These are phyloP conservation scores for Tolypocladium paradoxum DNA, from an alignment of 2,329 filamentous ascomycete species.

Conservation along the genomic window DNA sequence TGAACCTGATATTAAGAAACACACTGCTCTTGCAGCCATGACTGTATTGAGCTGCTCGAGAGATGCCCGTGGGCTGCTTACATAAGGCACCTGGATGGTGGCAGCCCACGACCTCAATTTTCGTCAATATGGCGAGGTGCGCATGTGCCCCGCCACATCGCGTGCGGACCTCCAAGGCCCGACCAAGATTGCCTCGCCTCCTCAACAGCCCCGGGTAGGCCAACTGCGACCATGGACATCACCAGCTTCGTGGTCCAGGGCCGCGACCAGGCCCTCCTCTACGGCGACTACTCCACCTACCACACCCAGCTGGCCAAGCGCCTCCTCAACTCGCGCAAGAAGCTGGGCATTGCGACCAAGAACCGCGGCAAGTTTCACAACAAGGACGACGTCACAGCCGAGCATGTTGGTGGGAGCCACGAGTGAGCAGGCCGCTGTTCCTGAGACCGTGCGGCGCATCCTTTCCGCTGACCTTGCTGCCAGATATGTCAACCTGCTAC, in stretches of 20 bases:
- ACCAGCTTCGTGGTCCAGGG: constrained; percentile 72
- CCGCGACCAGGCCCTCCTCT: constrained; percentile 72
- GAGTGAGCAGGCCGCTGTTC: constrained; percentile 45
- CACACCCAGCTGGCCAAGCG: constrained; percentile 68
- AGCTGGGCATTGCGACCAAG: constrained; percentile 71
- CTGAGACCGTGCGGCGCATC: background rate
- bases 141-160: background rate
- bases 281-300: constrained; percentile 84
- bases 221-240: constrained; percentile 60
- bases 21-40: too few species aligned
- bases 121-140: background rate
- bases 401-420: constrained; percentile 62
- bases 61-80: too few species aligned
- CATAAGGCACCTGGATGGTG: background rate
- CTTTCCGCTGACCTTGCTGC: background rate
- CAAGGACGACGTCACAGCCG: constrained; percentile 59
- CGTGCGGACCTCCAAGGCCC: background rate
- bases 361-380: constrained; percentile 77
- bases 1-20: too few species aligned
- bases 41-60: too few species aligned
- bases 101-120: constrained; percentile 2
- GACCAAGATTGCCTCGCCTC: background rate
- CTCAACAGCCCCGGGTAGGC: background rate
- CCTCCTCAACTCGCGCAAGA: constrained; percentile 73
- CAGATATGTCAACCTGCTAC: constrained; percentile 67